Conservation (phyloP, 345 rosid genomes). For the Geranium rotundifolium region DNA sequence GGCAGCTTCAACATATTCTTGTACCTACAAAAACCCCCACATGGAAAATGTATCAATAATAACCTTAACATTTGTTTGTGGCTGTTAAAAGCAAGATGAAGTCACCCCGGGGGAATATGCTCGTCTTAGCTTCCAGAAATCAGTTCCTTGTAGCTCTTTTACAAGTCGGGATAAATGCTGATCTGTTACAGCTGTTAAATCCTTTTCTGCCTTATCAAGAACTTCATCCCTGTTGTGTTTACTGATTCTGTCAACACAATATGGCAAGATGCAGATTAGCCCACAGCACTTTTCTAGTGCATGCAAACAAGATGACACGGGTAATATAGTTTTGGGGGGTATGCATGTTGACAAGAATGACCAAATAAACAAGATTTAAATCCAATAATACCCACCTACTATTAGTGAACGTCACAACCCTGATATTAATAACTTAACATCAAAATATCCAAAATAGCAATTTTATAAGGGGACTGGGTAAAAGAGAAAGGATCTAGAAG, state of each 20-base stretch:
- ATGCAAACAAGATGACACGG: not conserved
- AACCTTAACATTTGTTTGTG: not conserved
- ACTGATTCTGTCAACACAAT: conserved; percentile 38
- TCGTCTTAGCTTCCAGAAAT: conserved; percentile 83
- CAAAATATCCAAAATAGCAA: not conserved
- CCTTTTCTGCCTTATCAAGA: conserved; percentile 71
- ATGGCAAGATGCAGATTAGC: not conserved
- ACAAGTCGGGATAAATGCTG: conserved; percentile 52
- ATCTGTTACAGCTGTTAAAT: conserved; percentile 50
- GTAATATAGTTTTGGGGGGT: not conserved
- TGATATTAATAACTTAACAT: not conserved
- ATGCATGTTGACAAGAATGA: not conserved
- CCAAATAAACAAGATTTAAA: not conserved
- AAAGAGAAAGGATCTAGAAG: not conserved
- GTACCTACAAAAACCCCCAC: conserved; percentile 44
- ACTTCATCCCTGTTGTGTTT: conserved; percentile 64
- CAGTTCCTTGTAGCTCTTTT: conserved; percentile 79
- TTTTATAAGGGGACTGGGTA: not conserved
- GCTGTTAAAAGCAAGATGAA: conserved; percentile 4
- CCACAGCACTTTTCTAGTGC: too few species aligned
- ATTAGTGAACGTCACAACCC: not conserved
- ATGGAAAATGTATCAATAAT: conserved; percentile 1
- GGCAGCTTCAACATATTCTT: conserved; percentile 95
- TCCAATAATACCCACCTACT: not conserved
- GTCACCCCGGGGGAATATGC: conserved; percentile 91